Base-by-base conservation (phyloP, 1,284 basidiomycete species). In the Trichosporon inkin region DNA sequence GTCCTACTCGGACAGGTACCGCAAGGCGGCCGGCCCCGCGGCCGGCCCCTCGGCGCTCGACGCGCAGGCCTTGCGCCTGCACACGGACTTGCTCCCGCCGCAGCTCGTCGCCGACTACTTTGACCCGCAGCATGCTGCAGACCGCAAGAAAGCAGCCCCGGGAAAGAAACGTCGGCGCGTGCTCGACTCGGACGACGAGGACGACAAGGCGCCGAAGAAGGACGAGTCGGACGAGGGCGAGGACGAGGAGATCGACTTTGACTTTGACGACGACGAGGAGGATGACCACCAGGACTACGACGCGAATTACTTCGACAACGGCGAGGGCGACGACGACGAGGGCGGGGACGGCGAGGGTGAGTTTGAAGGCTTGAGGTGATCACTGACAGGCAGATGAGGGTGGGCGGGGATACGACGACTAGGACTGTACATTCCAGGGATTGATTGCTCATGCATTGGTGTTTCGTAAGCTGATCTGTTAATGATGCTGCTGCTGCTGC, bases 261-360 rank as follows among this genome's bases (percentile, higher is more conserved):
- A 77, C 59, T 77, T 73, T 52, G 75, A 77, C 35, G 77, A 75
- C 47, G 72, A 72, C 10, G 72, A 71, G 19, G 65, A 67, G 24
- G 70, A 70, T 28, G 76, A 78, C 67, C 75, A 78, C 64, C 73
- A 74, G 60, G 78, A 79, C 64, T 79, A 79, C 51, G 78, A 77
- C 57, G 68, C 69, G 5, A 77, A 79, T 41, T 78, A 79, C 68
- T 79, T 79, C 64, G 78, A 79, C 58, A 77, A 77, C 60, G 77
- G 77, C 24, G 75, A 77, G 66, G 75, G 72, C 6, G 77, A 78
- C 44, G 77, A 76, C 44, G 76, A 76, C 54, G 66, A 63, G 16
- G 74, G 64, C 7, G 75, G 72, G 11, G 76, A 74, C 16, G 56
- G 44, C 2, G 53, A 62, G 3, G 44, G 58, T 54, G 44, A 55